phyloP scores from a whole-genome alignment of 2,329 filamentous ascomycete species.

The Trichoderma lentiforme region DNA sequence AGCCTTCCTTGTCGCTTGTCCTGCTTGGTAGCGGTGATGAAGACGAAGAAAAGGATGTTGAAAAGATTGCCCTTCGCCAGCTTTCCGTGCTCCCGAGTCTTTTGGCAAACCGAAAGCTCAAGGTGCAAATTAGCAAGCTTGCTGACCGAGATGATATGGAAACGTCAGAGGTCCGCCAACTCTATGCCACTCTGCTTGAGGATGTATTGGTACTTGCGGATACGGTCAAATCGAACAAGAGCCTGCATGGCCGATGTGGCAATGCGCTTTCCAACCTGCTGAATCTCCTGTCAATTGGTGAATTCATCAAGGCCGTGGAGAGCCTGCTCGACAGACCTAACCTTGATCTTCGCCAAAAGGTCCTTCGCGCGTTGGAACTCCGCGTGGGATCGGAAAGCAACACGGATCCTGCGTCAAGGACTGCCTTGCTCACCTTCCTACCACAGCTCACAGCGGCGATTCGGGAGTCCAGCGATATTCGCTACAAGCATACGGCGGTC shows the following conservation, averaged over 20 bases:
- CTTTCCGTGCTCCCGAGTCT: constrained; percentile 56
- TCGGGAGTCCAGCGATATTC: constrained; percentile 65
- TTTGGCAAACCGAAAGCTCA: constrained; percentile 56
- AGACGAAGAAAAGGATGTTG: constrained; percentile 45
- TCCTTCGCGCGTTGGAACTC: constrained; percentile 74
- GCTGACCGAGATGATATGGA: constrained; percentile 64
- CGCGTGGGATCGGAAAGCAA: constrained; percentile 72
- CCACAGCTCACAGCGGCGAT: constrained; percentile 76
- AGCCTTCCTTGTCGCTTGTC: constrained; percentile 68
- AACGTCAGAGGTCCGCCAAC: constrained; percentile 60
- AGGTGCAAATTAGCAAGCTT: constrained; percentile 52
- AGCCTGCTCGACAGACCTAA: constrained; percentile 73
- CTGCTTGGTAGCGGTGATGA: constrained; percentile 61
- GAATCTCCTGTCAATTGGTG: constrained; percentile 76
- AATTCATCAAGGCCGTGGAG: constrained; percentile 87
- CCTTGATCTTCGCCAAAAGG: constrained; percentile 72
- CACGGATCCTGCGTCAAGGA: constrained; percentile 64
- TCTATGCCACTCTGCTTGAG: constrained; percentile 68
- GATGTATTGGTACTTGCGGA: constrained; percentile 65
- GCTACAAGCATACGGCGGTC: constrained; percentile 81
- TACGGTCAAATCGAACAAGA: constrained; percentile 54
- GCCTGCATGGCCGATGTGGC: constrained; percentile 57
- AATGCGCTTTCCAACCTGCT: constrained; percentile 76
- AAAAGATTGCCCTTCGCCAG: constrained; percentile 52
- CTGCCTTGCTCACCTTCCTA: constrained; percentile 72